Percentiles rank a stretch among this genome's conserved stretches.
Conservation (phyloP, 108 stramenopile genomes). For the Cylindrotheca fusiformis region DNA sequence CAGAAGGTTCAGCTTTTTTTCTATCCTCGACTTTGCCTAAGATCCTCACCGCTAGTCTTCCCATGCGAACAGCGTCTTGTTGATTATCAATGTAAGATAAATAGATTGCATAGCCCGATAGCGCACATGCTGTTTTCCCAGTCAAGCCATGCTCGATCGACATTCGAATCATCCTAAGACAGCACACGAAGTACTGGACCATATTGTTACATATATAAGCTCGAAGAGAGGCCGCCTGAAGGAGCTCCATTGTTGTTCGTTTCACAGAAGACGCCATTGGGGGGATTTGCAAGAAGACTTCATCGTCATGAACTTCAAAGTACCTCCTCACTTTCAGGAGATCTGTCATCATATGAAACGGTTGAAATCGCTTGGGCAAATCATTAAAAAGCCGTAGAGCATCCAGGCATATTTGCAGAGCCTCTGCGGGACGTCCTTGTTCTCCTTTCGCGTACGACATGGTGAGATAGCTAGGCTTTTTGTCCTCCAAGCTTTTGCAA, state of each 20-base stretch:
- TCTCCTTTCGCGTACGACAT: slow-evolving; percentile 15
- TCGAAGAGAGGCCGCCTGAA: slow-evolving; percentile 15
- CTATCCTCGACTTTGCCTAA: slow-evolving; percentile 8
- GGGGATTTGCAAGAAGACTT: slow-evolving; percentile 12
- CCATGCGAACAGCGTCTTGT: slow-evolving; percentile 27
- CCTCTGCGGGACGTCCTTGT: slow-evolving; percentile 23
- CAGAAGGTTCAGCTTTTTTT: neutral
- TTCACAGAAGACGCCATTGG: slow-evolving; percentile 5
- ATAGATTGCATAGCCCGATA: slow-evolving; percentile 25
- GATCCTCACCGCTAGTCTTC: slow-evolving; percentile 15
- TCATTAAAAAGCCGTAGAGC: slow-evolving; percentile 10
- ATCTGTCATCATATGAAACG: slow-evolving; percentile 20
- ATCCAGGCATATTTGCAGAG: slow-evolving; percentile 4
- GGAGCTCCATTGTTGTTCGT: slow-evolving; percentile 17
- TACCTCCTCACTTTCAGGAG: slow-evolving; percentile 8
- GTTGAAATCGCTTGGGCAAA: slow-evolving; percentile 13
- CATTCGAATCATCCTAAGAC: slow-evolving; percentile 14
- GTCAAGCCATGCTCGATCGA: slow-evolving; percentile 26
- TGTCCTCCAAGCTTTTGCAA: slow-evolving; percentile 19
- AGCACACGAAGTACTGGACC: slow-evolving; percentile 20
- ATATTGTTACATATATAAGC: slow-evolving; percentile 13
- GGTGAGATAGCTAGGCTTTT: slow-evolving; percentile 21
- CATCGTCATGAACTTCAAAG: slow-evolving; percentile 13
- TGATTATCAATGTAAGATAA: slow-evolving; percentile 9
- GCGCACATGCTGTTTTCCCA: slow-evolving; percentile 18